Conservation (phyloP, 306 rosid species). For the Sesbania bispinosa region DNA sequence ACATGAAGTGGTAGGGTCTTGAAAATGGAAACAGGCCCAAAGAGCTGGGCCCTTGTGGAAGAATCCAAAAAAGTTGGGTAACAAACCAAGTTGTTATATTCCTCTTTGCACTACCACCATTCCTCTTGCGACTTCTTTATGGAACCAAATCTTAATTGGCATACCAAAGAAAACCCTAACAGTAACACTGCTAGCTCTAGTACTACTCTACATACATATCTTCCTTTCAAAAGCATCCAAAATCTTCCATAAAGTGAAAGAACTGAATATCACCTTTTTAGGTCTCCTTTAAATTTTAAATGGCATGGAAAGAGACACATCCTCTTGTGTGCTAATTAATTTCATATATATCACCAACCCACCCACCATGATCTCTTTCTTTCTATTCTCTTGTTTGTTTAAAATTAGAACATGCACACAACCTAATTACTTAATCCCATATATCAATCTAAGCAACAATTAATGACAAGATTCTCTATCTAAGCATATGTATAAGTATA, state of each 20-base stretch:
- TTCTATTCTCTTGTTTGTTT: slow-evolving; percentile 28
- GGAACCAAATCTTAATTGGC: slow-evolving; percentile 68
- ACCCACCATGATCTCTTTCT: slow-evolving; percentile 17
- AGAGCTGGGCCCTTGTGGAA: slow-evolving; percentile 38
- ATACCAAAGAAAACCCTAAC: no score
- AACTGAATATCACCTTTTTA: slow-evolving; percentile 59
- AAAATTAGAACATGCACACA: slow-evolving; percentile 3
- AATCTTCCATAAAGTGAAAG: slow-evolving; percentile 58
- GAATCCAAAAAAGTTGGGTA: slow-evolving; percentile 58
- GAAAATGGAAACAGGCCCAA: slow-evolving; percentile 11
- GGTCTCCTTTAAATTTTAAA: slow-evolving; percentile 37
- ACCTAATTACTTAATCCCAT: slow-evolving; percentile 5
- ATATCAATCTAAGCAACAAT: slow-evolving; percentile 16
- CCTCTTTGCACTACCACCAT: slow-evolving; percentile 53
- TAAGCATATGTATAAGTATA: neutral
- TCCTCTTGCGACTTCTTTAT: slow-evolving; percentile 67
- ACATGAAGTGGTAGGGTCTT: slow-evolving; percentile 23
- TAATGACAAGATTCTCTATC: slow-evolving; percentile 23
- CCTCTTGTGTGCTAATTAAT: slow-evolving; percentile 7
- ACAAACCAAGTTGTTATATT: slow-evolving; percentile 71
- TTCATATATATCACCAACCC: slow-evolving; percentile 20
- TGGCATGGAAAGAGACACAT: slow-evolving; percentile 41
- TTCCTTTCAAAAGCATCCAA: slow-evolving; percentile 47
- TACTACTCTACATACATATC: neutral
- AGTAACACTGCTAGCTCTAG: neutral